A percentile compares a stretch with the other conserved stretches of the same genome.
Conservation (phyloP, 164 flowering plant species). For the Magnolia officinalis region DNA sequence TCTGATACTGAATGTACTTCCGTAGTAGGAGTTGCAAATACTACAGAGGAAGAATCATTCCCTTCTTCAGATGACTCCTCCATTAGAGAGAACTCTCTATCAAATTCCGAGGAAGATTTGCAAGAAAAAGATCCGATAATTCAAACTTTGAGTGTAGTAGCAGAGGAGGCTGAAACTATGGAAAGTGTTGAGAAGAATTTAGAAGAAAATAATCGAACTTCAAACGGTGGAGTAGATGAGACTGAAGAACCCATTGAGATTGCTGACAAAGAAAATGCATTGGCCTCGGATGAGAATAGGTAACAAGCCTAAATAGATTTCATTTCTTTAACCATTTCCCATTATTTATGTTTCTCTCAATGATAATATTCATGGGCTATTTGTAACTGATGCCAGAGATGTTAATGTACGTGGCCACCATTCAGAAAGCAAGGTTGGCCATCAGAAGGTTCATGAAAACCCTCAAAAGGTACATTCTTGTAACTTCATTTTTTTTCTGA, state of each 20-base stretch:
- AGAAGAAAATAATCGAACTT: constrained; percentile 1
- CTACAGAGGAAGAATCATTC: constrained; percentile 1
- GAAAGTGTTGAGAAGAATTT: constrained; percentile 9
- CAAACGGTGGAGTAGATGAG: constrained; percentile 4
- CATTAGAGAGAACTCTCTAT: constrained; percentile 9
- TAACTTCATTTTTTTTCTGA: neutral
- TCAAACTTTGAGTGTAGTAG: constrained; percentile 2
- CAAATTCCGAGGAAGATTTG: constrained; percentile 15
- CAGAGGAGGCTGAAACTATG: constrained; percentile 1
- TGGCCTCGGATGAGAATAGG: constrained; percentile 29
- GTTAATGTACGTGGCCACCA: constrained; percentile 12
- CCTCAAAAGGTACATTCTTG: constrained; percentile 28
- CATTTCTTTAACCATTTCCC: neutral
- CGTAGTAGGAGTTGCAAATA: neutral
- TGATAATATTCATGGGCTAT: neutral
- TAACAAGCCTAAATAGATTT: neutral
- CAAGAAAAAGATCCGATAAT: constrained; percentile 7
- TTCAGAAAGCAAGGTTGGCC: constrained; percentile 19
- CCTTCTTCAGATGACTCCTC: constrained; percentile 2
- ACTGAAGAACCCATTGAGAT: constrained; percentile 24
- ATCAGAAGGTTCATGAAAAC: constrained; percentile 15
- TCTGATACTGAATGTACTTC: neutral
- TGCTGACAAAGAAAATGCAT: constrained; percentile 63
- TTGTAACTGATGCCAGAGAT: constrained; percentile 28
- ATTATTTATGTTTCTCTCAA: neutral